These are phyloP conservation scores for Gardenia jasminoides DNA, from an alignment of 257 asterid genomes.

Conservation along the genomic window DNA sequence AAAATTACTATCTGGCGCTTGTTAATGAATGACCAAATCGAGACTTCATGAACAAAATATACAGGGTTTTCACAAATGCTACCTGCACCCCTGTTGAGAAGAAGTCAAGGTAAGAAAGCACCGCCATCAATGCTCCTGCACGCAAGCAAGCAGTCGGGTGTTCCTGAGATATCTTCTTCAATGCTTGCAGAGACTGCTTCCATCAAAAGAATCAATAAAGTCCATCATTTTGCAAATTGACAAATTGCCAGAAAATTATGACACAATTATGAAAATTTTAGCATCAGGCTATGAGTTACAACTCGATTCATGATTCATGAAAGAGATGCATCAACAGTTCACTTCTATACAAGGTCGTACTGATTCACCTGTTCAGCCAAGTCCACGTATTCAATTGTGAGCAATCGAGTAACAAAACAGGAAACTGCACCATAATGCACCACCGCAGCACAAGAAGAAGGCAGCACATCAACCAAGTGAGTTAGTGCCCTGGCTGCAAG, in stretches of 20 bases:
- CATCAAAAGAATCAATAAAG: constrained; percentile 3
- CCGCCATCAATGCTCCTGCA: constrained; percentile 99
- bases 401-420: constrained; percentile 86
- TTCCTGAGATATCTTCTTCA: constrained; percentile 96
- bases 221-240: background rate
- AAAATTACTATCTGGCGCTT: background rate
- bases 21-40: background rate
- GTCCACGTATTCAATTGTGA: constrained; percentile 98
- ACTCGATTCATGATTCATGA: background rate
- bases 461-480: constrained; percentile 94
- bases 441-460: constrained; percentile 93
- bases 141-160: constrained; percentile 99
- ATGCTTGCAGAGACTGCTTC: constrained; percentile 92
- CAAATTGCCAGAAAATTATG: background rate
- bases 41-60: constrained; percentile 2
- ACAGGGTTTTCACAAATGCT: constrained; percentile 20
- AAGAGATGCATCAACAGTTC: too few species aligned
- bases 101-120: constrained; percentile 97
- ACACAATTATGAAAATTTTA: background rate
- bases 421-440: constrained; percentile 98
- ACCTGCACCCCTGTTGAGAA: constrained; percentile 99
- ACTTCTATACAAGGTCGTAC: background rate
- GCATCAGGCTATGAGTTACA: background rate
- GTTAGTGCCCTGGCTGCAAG: constrained; percentile 98
- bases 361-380: constrained; percentile 94